These are phyloP conservation scores for Apiospora arundinis DNA, from an alignment of 2,329 filamentous ascomycete genomes.

Conservation along the genomic window DNA sequence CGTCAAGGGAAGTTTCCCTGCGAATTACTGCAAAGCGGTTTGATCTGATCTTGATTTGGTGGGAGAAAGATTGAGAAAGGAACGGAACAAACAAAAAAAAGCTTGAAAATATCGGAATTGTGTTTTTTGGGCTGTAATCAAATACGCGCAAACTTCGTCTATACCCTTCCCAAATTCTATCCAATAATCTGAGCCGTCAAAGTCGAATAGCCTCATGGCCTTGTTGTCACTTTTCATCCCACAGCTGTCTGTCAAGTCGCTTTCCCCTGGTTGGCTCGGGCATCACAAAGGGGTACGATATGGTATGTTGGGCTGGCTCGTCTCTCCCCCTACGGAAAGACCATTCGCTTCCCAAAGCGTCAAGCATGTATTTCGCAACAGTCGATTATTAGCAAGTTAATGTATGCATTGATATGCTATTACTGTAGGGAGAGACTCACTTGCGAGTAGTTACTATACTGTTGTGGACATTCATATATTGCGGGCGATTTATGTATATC, in stretches of 20 bases:
- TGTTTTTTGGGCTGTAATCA: not conserved
- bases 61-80: not conserved
- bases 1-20: constrained; percentile 75
- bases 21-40: constrained; percentile 73
- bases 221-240: not conserved
- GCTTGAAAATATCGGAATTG: not conserved
- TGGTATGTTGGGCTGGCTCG: not conserved
- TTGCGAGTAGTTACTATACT: not conserved
- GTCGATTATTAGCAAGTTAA: not conserved
- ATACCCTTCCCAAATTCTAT: not conserved
- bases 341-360: not conserved
- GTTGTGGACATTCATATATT: not conserved
- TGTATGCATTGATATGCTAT: not conserved
- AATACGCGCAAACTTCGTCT: not conserved
- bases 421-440: not conserved
- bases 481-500: not conserved
- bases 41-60: constrained; percentile 27
- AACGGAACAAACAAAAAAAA: not conserved
- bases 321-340: not conserved
- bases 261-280: not conserved
- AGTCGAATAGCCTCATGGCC: not conserved
- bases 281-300: not conserved
- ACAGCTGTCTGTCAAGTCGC: not conserved
- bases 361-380: not conserved
- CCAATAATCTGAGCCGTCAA: not conserved